Evolutionary conservation across 2,329 filamentous ascomycete species (phyloP), one percentile per base, ranked within the genome.

Genomic region (Colletotrichum phormii): DNA sequence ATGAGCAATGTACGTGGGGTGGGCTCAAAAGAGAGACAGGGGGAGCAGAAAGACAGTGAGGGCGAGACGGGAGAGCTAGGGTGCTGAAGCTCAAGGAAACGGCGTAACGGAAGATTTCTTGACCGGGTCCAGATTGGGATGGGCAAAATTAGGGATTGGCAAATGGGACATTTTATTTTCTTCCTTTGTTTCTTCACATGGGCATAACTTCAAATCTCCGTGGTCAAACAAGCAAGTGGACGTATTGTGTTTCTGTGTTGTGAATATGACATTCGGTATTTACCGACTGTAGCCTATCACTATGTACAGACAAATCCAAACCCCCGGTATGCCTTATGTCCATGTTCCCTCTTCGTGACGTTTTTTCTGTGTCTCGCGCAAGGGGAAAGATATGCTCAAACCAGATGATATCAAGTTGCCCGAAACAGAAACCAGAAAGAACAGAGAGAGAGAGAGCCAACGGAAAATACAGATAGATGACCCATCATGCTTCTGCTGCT

Each of bases 351-450:
- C 29, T 63, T 22, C 26, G n/a, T 51, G 26, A 22, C 58, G 33
- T 53, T 18, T 49, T 53, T 64, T 61, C 33, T 67, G 35, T 54
- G 31, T 24, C 26, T 35, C 33, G 37, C 22, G 57, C 57, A 33
- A 42, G 18, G 42, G 26, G 26, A 29, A 29, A 29, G 4, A 29
- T 2, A 58, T 29, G 22, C 49, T 60, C 42, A 53, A 46, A 68
- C 62, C 42, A 53, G 18, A 53, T 66, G 74, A 70, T 74, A 74
- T 74, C 58, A 74, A 53, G 46, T 33, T 51, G 71, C 53, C 53
- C 49, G 35, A 61, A 53, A 22, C n/a, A 51, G 18, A 60, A 49
- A 64, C 15, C 49, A 8, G n/a, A 67, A 60, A 49, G 42, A 49
- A 49, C 42, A 49, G 31, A 54, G 26, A 26, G 24, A 26, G 24